A percentile compares a stretch with the other conserved stretches of the same genome.
Evolutionary conservation across 2,329 filamentous ascomycete genomes (phyloP).

Genomic region (Cryphonectria naterciae): DNA sequence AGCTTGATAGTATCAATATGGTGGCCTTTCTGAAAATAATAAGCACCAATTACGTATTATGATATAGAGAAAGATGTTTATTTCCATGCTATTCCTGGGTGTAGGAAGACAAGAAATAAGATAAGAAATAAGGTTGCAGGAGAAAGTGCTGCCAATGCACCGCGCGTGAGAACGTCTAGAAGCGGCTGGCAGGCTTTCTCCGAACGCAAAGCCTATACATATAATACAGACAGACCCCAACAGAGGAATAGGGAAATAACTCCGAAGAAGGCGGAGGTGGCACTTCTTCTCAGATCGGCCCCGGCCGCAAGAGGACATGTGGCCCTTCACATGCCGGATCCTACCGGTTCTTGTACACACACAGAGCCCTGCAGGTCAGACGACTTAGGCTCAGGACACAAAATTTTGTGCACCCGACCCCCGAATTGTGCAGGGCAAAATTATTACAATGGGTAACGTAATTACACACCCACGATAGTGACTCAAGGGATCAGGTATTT

Average conservation of each 20-base stretch:
- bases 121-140: not conserved
- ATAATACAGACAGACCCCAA: too few species aligned
- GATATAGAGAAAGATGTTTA: too few species aligned
- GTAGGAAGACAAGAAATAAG: not conserved
- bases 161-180: not conserved
- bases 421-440: not conserved
- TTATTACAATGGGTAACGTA: not conserved
- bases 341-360: not conserved
- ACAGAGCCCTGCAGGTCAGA: not conserved
- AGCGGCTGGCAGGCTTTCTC: too few species aligned
- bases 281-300: not conserved
- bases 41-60: too few species aligned
- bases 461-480: too few species aligned
- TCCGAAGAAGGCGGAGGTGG: not conserved
- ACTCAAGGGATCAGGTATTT: not conserved
- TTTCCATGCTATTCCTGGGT: not conserved
- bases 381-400: not conserved
- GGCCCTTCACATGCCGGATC: conserved; percentile 5
- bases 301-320: conserved; percentile 5
- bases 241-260: not conserved
- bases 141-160: not conserved
- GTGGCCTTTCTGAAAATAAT: not conserved
- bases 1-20: not conserved
- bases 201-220: too few species aligned
- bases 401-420: not conserved